phyloP scores from a whole-genome alignment of 75 land plant species.

The Sequoia sempervirens region DNA sequence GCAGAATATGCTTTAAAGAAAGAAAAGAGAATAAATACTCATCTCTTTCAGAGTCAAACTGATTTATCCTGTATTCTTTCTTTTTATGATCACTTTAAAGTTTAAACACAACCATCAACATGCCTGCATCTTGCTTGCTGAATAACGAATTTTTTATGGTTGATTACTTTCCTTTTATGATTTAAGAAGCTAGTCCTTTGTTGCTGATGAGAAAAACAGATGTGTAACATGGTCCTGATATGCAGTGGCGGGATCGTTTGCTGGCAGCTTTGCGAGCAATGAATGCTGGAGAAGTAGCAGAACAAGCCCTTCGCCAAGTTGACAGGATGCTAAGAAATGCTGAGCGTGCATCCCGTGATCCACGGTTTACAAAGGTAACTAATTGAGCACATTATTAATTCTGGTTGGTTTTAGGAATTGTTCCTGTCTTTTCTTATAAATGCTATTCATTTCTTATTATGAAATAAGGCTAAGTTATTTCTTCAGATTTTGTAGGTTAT shows the following conservation, averaged over 20 bases:
- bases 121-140: background rate
- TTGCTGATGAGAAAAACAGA: background rate
- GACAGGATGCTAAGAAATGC: slow-evolving; percentile 65
- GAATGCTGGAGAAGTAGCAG: slow-evolving; percentile 94
- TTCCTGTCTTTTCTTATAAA: background rate
- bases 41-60: background rate
- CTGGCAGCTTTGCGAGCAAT: slow-evolving; percentile 58
- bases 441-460: background rate
- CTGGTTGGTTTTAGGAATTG: background rate
- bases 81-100: background rate
- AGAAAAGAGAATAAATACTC: background rate
- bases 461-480: background rate
- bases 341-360: slow-evolving; percentile 67
- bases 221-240: slow-evolving; percentile 1
- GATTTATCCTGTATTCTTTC: background rate
- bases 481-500: background rate
- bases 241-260: slow-evolving; percentile 87
- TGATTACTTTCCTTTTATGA: background rate
- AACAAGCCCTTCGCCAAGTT: slow-evolving; percentile 74
- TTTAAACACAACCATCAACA: background rate
- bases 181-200: background rate
- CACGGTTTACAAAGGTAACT: slow-evolving; percentile 55
- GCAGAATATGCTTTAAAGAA: background rate
- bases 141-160: background rate
- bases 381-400: background rate